phyloP scores from a whole-genome alignment of 768 basidiomycete genomes.

The Boletales sp. region DNA sequence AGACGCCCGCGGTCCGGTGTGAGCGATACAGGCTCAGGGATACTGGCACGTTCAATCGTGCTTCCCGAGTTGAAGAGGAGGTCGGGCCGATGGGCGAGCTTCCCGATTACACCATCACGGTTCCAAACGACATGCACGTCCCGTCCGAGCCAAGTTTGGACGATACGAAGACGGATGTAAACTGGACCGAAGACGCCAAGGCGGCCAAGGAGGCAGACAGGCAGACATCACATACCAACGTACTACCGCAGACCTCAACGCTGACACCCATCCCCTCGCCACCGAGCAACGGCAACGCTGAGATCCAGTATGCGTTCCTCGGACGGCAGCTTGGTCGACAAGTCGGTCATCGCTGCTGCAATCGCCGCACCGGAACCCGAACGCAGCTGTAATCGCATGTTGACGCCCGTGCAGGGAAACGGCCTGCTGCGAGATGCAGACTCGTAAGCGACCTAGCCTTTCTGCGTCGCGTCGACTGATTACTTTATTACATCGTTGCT shows the following conservation, averaged over 20 bases:
- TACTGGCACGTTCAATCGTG: conserved; percentile 10
- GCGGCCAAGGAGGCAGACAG: conserved; percentile 4
- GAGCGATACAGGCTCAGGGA: conserved; percentile 21
- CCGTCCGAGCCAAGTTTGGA: no score
- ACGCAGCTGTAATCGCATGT: conserved; percentile 51
- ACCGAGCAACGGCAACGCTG: conserved; percentile 8
- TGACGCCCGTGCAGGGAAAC: conserved; percentile 56
- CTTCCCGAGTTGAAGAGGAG: conserved; percentile 30
- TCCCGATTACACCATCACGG: conserved; percentile 27
- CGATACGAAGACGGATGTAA: no score
- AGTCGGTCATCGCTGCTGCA: conserved; percentile 26
- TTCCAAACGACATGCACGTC: background rate
- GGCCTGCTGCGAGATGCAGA: conserved; percentile 34
- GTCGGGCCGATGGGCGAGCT: conserved; percentile 45
- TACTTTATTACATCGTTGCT: conserved; percentile 29
- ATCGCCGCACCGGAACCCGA: conserved; percentile 35
- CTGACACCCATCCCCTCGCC: conserved; percentile 7
- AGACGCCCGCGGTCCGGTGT: conserved; percentile 38
- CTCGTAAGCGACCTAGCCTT: conserved; percentile 34
- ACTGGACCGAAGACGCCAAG: conserved; percentile 1
- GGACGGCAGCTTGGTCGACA: conserved; percentile 44
- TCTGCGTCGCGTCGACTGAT: background rate
- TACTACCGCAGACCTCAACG: conserved; percentile 3
- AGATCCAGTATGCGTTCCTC: conserved; percentile 47
- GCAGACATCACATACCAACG: conserved; percentile 1